phyloP scores from a whole-genome alignment of 441 rosid genomes.

The Lepidium campestre region DNA sequence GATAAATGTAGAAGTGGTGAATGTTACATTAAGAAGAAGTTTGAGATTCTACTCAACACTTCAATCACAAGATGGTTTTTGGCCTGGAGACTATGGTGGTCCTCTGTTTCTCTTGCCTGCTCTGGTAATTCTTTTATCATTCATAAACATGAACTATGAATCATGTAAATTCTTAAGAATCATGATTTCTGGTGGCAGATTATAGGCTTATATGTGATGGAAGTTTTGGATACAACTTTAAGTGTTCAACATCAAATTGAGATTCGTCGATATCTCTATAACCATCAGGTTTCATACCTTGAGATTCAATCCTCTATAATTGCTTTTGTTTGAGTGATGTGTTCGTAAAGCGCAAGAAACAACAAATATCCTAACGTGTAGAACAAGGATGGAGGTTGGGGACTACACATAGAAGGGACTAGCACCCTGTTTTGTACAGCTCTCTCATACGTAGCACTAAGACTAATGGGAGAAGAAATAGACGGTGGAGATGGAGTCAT shows the following conservation, averaged over 20 bases:
- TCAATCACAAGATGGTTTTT: constrained; percentile 48
- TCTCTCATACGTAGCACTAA: constrained; percentile 42
- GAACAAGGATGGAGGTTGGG: constrained; percentile 78
- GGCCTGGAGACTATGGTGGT: constrained; percentile 59
- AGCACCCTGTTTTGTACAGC: constrained; percentile 63
- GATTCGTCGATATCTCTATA: constrained; percentile 50
- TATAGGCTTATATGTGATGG: constrained; percentile 42
- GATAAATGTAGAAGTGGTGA: constrained; percentile 23
- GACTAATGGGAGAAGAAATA: constrained; percentile 55
- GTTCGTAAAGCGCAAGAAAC: too few species aligned
- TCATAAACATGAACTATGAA: too few species aligned
- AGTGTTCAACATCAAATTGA: constrained; percentile 32
- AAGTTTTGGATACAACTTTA: constrained; percentile 30
- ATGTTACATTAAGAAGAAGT: constrained; percentile 27
- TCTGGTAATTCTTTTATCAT: constrained; percentile 23
- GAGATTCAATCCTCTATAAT: background rate
- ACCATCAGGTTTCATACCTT: constrained; percentile 50
- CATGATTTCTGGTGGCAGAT: constrained; percentile 29
- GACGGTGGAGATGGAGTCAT: constrained; percentile 52
- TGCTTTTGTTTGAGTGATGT: background rate
- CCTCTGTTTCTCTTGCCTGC: constrained; percentile 50
- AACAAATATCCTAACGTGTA: constrained; percentile 19
- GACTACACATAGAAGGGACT: constrained; percentile 58
- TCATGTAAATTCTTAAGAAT: background rate
- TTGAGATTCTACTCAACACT: constrained; percentile 39